phyloP scores from a whole-genome alignment of 2,329 filamentous ascomycete genomes.

The Ophiostoma montium region DNA sequence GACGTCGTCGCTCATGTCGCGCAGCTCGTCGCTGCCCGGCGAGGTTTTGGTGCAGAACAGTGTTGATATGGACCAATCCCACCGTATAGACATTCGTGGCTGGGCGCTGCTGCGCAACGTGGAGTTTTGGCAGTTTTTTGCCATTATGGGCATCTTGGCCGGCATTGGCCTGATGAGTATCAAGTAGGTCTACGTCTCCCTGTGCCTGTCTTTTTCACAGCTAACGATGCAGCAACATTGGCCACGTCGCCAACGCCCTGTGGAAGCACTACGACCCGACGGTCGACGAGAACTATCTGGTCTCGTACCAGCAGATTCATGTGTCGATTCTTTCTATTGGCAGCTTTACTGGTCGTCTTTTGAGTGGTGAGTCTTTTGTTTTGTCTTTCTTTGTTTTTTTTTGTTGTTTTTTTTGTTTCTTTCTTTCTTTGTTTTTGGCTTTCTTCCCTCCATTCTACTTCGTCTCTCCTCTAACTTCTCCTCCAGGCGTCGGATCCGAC shows the following conservation, averaged over 20 bases:
- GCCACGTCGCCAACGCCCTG: slow-evolving; percentile 73
- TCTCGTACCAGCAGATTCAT: slow-evolving; percentile 73
- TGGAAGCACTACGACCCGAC: slow-evolving; percentile 76
- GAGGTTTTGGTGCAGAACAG: slow-evolving; percentile 40
- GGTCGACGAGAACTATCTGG: slow-evolving; percentile 59
- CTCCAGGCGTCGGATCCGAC: slow-evolving; percentile 64
- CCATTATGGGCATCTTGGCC: slow-evolving; percentile 76
- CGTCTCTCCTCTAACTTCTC: slow-evolving; percentile 22
- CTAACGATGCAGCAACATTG: slow-evolving; percentile 59
- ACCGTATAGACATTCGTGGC: slow-evolving; percentile 83
- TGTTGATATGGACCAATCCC: slow-evolving; percentile 60
- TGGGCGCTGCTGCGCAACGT: slow-evolving; percentile 53
- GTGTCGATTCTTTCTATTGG: slow-evolving; percentile 86
- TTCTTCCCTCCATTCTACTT: no score
- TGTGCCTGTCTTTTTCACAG: background rate
- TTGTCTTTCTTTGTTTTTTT: background rate
- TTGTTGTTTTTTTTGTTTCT: no score
- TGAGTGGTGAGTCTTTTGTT: slow-evolving; percentile 33
- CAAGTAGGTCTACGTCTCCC: slow-evolving; percentile 53
- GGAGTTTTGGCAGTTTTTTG: slow-evolving; percentile 86
- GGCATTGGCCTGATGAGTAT: slow-evolving; percentile 97
- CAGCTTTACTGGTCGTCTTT: slow-evolving; percentile 70
- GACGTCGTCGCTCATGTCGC: slow-evolving; percentile 64
- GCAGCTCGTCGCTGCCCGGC: slow-evolving; percentile 34
- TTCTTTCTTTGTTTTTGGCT: background rate